Evolutionary conservation across 2,329 filamentous ascomycete species (phyloP), one percentile per base, ranked within the genome.

Genomic region (Penicillium sp.): DNA sequence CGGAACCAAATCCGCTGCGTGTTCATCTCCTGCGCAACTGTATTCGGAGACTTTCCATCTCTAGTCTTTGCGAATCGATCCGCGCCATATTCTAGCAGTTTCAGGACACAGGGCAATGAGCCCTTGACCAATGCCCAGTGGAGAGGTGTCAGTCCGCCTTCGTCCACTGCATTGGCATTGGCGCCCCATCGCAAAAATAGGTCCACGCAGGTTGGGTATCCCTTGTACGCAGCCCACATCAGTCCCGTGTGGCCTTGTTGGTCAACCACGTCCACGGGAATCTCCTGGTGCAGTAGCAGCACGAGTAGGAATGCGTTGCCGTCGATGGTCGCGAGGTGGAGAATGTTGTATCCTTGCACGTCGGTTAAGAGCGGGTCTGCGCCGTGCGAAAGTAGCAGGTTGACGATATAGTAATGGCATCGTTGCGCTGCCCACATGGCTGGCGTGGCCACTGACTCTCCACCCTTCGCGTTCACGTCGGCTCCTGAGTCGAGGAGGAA

Each of bases 221-320:
- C 94, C 74, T 99, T 99, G 78, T 99, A 99, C 13, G 93, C 93
- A 15, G 94, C 91, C 94, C 94, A 99, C 94, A 99, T 99, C 55
- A 99, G 80, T 54, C 88, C 88, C 1, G 94, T 97, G 73, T 99
- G 95, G 5, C 92, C 91, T 68, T 91, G 93, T 44, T 85, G 84
- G 74, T 99, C 94, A 46, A 88, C 81, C 5, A 94, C 89, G 69
- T 99, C 94, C 55, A 99, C 91, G 13, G 91, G 90, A 54, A 99
- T 94, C 67, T 94, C 91, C 68, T 97, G 92, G 75, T 99, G 94
- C 20, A 99, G 82, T 7, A 99, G 84, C 1, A 99, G 83, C 43
- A 92, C 86, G 23, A 99, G 82, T 52, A 97, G 83, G 60, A 95
- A 88, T 17, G 95, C 89, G 70, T 97, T 97, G 61, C 94, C 94